Conservation (phyloP, 306 rosid genomes). For the Ammopiptanthus mongolicus region DNA sequence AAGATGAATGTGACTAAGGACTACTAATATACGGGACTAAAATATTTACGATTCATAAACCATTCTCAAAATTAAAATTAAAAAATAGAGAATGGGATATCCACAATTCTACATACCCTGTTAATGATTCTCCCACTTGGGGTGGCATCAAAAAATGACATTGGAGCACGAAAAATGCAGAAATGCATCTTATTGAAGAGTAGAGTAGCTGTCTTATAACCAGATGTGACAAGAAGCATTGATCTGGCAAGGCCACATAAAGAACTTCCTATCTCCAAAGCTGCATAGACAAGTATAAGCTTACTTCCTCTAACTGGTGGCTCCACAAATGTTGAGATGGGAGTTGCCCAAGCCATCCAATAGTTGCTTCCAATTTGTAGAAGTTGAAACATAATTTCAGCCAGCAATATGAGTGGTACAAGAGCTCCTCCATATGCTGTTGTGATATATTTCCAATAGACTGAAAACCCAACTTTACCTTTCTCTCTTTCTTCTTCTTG, state of each 20-base stretch:
- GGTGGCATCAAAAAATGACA: constrained; percentile 70
- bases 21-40: not conserved
- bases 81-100: not conserved
- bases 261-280: constrained; percentile 50
- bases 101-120: constrained; percentile 35
- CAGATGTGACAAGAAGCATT: constrained; percentile 33
- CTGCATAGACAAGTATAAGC: constrained; percentile 41
- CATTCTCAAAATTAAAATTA: not conserved
- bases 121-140: constrained; percentile 65
- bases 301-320: constrained; percentile 24
- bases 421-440: constrained; percentile 58
- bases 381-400: constrained; percentile 39
- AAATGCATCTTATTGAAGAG: constrained; percentile 57
- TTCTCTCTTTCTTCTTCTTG: constrained; percentile 75
- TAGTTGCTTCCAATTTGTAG: constrained; percentile 66
- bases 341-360: constrained; percentile 79
- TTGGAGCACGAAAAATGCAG: constrained; percentile 58
- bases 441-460: constrained; percentile 54
- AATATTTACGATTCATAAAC: not conserved
- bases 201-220: constrained; percentile 52
- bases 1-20: not conserved
- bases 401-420: constrained; percentile 48
- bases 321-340: constrained; percentile 35
- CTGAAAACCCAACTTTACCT: constrained; percentile 50
- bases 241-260: constrained; percentile 36